phyloP scores from a whole-genome alignment of 2,329 filamentous ascomycete species.

The Ophiostoma sp. region DNA sequence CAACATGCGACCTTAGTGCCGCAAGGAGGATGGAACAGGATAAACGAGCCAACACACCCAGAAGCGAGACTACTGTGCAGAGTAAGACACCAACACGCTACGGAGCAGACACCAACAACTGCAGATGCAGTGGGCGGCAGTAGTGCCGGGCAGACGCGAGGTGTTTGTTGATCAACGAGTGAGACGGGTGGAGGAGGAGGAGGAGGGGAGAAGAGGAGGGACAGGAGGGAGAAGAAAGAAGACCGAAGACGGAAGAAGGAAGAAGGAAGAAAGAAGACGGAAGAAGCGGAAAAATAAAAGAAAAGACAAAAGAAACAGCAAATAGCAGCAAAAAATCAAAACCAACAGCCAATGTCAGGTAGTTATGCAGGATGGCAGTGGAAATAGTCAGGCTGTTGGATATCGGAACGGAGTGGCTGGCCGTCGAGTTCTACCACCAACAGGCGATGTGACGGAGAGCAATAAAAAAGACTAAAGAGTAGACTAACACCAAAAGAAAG shows the following conservation, averaged over 20 bases:
- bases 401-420: background rate
- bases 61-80: background rate
- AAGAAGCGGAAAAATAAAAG: background rate
- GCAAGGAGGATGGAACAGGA: background rate
- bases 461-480: too few relatives aligned
- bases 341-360: background rate
- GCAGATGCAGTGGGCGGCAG: background rate
- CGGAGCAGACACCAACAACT: background rate
- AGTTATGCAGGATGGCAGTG: background rate
- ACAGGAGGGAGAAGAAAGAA: background rate
- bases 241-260: background rate
- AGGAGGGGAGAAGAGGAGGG: background rate
- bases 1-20: background rate
- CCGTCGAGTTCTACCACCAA: too few relatives aligned
- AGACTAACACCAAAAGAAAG: background rate
- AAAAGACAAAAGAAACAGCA: background rate
- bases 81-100: background rate
- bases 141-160: conserved; percentile 4
- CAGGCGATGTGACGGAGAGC: too few relatives aligned
- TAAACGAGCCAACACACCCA: background rate
- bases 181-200: background rate
- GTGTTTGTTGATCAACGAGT: background rate
- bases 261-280: background rate
- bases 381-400: background rate
- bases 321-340: background rate